Evolutionary conservation across 495 filamentous ascomycete species (phyloP), one percentile per base, ranked within the genome.

Genomic region (Daldinia vernicosa): DNA sequence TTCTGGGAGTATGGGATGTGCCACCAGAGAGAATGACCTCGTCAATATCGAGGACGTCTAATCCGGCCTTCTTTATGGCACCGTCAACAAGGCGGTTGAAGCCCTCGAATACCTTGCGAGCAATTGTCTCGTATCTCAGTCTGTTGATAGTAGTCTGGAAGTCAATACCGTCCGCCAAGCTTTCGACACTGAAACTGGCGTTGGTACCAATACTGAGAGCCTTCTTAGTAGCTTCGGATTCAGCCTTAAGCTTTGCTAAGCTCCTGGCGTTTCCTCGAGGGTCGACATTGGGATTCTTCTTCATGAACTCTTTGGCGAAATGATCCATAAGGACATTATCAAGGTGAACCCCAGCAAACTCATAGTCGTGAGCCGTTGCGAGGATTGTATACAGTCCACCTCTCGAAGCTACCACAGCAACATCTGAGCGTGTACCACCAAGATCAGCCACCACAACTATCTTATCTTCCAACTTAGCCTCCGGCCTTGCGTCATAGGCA

Each of bases 291-390:
- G 95, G 83, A 84, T 96, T 93, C 72, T 80, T 79, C 88, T 98
- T 98, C 70, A 95, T 84, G 82, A 99, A 99, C 80, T 98, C 95
- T 86, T 99, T 98, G 64, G 95, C 91, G 74, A 98, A 98, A 85
- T 97, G 89, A 78, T 98, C 94, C 72, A 97, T 91, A 52, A 99
- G 85, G 37, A 96, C 89, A 75, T 94, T 86, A 81, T 99, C 95
- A 35, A 99, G 83, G 51, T 92, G 88, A 26, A 86, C 80, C 72
- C 95, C 95, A 54, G 90, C 88, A 64, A 92, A 90, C 76, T 97
- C 93, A 79, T 96, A 97, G 84, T 99, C 95, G 80, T 99, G 95
- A 14, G 90, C 89, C 33, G 95, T 97, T 4, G 96, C 93, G 14
- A 99, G 86, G 71, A 97, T 90, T 53, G 92, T 97, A 87, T 99